Percentiles rank a stretch among this genome's conserved stretches.
Evolutionary conservation across 2,329 filamentous ascomycete genomes (phyloP).

Genomic region (Colletotrichum viniferum): DNA sequence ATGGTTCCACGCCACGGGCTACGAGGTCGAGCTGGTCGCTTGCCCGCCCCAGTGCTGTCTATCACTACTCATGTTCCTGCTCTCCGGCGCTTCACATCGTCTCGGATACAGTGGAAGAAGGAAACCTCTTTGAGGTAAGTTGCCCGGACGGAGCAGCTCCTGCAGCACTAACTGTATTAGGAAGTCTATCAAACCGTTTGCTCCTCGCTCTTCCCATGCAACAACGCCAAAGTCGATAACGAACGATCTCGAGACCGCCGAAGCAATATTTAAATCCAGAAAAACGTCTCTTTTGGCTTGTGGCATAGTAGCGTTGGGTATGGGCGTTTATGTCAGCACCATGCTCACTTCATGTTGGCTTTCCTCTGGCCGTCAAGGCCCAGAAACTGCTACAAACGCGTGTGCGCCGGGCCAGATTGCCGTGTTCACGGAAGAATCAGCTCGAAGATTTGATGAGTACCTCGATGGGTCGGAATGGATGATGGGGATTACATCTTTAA

Average conservation of each 20-base stretch:
- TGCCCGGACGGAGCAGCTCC: background rate
- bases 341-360: constrained; percentile 11
- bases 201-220: background rate
- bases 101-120: background rate
- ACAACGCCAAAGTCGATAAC: background rate
- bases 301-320: constrained; percentile 13
- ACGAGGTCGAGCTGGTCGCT: background rate
- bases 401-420: constrained; percentile 54
- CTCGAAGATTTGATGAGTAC: constrained; percentile 61
- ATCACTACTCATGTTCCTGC: background rate
- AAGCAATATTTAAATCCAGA: constrained; percentile 16
- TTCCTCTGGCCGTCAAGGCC: background rate
- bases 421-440: constrained; percentile 49
- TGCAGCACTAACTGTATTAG: background rate
- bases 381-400: constrained; percentile 33
- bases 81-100: background rate
- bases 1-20: background rate
- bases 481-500: constrained; percentile 58
- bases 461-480: constrained; percentile 62
- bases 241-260: constrained; percentile 7
- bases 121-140: background rate
- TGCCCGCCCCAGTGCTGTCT: background rate
- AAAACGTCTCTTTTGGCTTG: constrained; percentile 13
- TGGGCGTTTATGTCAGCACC: constrained; percentile 14
- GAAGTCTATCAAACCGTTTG: background rate